Conservation (phyloP, 1,284 basidiomycete species). For the Tylopilus orsonianus region DNA sequence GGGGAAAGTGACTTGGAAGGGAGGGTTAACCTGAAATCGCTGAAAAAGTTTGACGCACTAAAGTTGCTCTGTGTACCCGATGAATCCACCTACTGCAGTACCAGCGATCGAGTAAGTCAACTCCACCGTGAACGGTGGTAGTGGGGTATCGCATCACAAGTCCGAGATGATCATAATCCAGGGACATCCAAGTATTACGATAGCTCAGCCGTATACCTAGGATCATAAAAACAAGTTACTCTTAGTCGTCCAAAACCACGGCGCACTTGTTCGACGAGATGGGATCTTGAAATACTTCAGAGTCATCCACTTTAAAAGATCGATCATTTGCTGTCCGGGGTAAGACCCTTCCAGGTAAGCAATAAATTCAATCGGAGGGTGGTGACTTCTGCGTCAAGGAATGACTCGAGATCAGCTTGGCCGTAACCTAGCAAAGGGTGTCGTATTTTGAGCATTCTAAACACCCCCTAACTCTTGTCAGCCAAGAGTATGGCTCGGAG, state of each 20-base stretch:
- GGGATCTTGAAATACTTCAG: constrained; percentile 20
- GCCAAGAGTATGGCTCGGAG: constrained; percentile 25
- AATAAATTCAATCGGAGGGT: constrained; percentile 23
- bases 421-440: constrained; percentile 20
- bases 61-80: no score
- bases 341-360: constrained; percentile 18
- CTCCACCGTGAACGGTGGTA: neutral
- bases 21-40: no score
- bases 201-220: neutral
- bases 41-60: no score
- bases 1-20: no score
- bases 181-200: neutral
- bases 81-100: no score
- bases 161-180: neutral
- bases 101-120: no score
- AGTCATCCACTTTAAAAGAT: constrained; percentile 22
- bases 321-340: constrained; percentile 24
- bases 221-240: constrained; percentile 8
- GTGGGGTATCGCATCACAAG: neutral
- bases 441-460: constrained; percentile 24
- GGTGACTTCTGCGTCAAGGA: constrained; percentile 17
- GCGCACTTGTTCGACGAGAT: constrained; percentile 7
- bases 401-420: constrained; percentile 16
- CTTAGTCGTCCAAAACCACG: constrained; percentile 18
- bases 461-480: constrained; percentile 22